Evolutionary conservation across 2,329 filamentous ascomycete genomes (phyloP), one percentile per base, ranked within the genome.

Genomic region (Clonostachys chloroleuca): DNA sequence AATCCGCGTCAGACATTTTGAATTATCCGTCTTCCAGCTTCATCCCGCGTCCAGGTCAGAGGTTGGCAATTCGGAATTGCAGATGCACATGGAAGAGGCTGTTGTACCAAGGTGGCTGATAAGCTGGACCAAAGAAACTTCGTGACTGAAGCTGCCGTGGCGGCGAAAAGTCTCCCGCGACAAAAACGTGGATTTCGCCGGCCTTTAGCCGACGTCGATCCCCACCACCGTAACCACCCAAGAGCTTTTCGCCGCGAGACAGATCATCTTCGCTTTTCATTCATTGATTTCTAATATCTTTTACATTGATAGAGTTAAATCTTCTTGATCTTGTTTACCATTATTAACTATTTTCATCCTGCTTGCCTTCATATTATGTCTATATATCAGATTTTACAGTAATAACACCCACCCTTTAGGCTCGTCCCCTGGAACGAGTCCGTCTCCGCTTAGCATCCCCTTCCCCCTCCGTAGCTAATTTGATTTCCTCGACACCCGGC

Each of bases 1-100:
- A 94, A 70, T 95, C 90, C 69, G 87, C 86, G 74, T 85, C 80
- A 71, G 81, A 84, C 81, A 86, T 85, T 58, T 65, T 78, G 67
- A 44, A 55, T 67, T 60, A 66, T 52, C 51, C 47, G 48, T 55
- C 49, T 54, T 53, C 57, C 56, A 54, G 60, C 64, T 61, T 71
- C 68, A 70, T 70, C 66, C 66, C 64, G 65, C 62, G 67, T 69
- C 65, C 57, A 67, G 58, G 59, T 61, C 64, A 61, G 59, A 64
- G 61, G 62, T 58, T 54, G 55, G 52, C 56, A 53, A 58, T 51
- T 52, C 58, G 54, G 57, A 55, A 61, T 59, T 61, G 55, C 56
- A 58, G 64, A 61, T 59, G 64, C 52, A 60, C 65, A 68, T 69
- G 61, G 61, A 60, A 55, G 30, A 13, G 37, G 37, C 55, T 33